phyloP scores from a whole-genome alignment of 306 rosid species.

The Castanospermum australe region DNA sequence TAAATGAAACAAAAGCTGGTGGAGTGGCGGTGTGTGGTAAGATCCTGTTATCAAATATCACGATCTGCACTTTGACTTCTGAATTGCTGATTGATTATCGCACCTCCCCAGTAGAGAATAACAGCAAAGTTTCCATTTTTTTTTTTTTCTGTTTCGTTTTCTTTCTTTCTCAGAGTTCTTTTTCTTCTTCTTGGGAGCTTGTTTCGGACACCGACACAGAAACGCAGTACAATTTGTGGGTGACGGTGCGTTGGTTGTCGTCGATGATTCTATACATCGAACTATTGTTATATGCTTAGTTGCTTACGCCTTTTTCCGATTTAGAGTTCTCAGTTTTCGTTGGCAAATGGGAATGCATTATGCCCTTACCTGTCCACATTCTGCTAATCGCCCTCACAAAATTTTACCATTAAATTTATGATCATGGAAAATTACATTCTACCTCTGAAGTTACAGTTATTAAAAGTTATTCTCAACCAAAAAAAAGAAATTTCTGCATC shows the following conservation, averaged over 20 bases:
- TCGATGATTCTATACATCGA: background rate
- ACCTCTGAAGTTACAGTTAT: too few relatives aligned
- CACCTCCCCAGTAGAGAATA: background rate
- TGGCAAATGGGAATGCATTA: too few relatives aligned
- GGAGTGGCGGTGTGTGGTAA: background rate
- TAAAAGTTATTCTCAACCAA: too few relatives aligned
- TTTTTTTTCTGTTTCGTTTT: background rate
- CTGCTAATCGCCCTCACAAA: too few relatives aligned
- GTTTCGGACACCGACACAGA: constrained; percentile 39
- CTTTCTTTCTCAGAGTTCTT: background rate
- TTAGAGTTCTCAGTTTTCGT: background rate
- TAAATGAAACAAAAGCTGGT: background rate
- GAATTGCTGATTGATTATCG: background rate
- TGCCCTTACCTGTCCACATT: too few relatives aligned
- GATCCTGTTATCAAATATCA: background rate
- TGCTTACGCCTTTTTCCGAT: background rate
- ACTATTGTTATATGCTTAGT: background rate
- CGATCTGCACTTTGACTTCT: constrained; percentile 40
- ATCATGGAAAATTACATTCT: too few relatives aligned
- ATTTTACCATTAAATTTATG: too few relatives aligned
- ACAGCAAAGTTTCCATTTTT: background rate
- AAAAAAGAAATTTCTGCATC: too few relatives aligned
- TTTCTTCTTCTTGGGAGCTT: too few relatives aligned
- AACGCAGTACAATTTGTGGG: constrained; percentile 17
- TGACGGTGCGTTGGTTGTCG: background rate